Conservation (phyloP, 2,329 filamentous ascomycete genomes). For the Stachybotrys chartarum region DNA sequence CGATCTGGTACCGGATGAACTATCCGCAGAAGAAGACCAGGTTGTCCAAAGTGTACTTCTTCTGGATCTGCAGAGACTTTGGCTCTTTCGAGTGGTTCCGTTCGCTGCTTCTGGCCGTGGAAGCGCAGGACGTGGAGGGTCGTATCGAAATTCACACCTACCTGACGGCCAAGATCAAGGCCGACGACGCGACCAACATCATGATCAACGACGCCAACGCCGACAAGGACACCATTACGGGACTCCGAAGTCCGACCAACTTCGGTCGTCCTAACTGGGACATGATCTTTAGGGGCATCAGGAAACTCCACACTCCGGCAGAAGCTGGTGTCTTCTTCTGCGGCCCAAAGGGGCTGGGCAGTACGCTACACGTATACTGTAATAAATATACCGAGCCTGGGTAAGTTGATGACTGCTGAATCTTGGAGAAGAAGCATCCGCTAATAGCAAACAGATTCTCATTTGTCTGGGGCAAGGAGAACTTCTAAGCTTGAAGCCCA, state of each 20-base stretch:
- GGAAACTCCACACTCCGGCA: slow-evolving; percentile 67
- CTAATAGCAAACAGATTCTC: slow-evolving; percentile 42
- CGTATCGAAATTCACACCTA: slow-evolving; percentile 88
- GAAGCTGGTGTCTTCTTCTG: slow-evolving; percentile 81
- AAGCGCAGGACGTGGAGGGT: slow-evolving; percentile 76
- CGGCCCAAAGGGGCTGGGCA: slow-evolving; percentile 73
- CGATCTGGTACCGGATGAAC: slow-evolving; percentile 91
- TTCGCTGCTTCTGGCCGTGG: slow-evolving; percentile 74
- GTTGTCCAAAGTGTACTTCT: slow-evolving; percentile 82
- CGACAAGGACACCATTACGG: slow-evolving; percentile 78
- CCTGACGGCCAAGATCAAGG: slow-evolving; percentile 79
- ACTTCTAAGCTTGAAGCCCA: slow-evolving; percentile 39
- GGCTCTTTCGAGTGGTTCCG: slow-evolving; percentile 88
- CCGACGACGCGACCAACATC: slow-evolving; percentile 81
- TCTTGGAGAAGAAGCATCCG: slow-evolving; percentile 7
- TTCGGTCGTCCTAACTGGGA: slow-evolving; percentile 87
- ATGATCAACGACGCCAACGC: slow-evolving; percentile 88
- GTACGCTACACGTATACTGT: slow-evolving; percentile 71
- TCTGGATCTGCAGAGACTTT: slow-evolving; percentile 87
- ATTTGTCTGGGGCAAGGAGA: slow-evolving; percentile 64
- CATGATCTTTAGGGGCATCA: slow-evolving; percentile 78
- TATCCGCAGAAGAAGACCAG: slow-evolving; percentile 74
- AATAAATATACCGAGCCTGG: slow-evolving; percentile 83
- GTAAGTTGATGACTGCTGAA: slow-evolving; percentile 35
- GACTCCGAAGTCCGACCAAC: slow-evolving; percentile 74